Evolutionary conservation across 345 rosid species (phyloP).

Genomic region (Gossypium herbaceum): DNA sequence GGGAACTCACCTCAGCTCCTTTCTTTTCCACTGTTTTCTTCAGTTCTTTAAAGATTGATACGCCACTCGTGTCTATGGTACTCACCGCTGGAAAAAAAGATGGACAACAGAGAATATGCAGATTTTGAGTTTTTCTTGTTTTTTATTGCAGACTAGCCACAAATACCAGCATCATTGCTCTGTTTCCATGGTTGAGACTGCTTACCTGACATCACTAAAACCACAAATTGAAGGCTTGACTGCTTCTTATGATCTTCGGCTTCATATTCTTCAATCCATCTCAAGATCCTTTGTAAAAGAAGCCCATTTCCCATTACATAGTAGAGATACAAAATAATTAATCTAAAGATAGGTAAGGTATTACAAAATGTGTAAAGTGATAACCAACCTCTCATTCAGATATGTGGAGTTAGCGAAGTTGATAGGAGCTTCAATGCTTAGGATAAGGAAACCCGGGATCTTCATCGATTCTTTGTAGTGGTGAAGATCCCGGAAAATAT

Average conservation of each 20-base stretch:
- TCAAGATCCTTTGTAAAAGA: conserved; percentile 42
- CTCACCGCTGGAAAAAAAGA: conserved; percentile 52
- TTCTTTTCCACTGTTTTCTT: conserved; percentile 55
- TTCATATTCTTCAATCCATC: conserved; percentile 88
- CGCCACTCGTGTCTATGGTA: conserved; percentile 83
- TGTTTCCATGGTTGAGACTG: neutral
- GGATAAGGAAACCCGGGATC: conserved; percentile 71
- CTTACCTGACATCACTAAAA: conserved; percentile 74
- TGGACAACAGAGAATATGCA: neutral
- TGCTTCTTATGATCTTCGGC: conserved; percentile 45
- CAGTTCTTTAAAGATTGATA: conserved; percentile 58
- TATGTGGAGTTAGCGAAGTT: conserved; percentile 83
- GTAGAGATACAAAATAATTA: neutral
- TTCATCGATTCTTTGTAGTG: conserved; percentile 73
- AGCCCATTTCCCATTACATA: neutral
- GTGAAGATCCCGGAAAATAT: conserved; percentile 56
- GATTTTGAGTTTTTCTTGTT: neutral
- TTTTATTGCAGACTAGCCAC: neutral
- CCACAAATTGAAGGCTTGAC: conserved; percentile 48
- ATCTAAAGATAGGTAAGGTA: neutral
- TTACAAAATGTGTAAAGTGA: conserved; percentile 4
- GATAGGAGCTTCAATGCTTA: conserved; percentile 78
- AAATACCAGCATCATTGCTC: neutral
- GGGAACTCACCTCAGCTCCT: conserved; percentile 40
- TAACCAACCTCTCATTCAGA: conserved; percentile 72